Evolutionary conservation across 306 rosid genomes (phyloP).

Genomic region (Trifolium fragiferum): DNA sequence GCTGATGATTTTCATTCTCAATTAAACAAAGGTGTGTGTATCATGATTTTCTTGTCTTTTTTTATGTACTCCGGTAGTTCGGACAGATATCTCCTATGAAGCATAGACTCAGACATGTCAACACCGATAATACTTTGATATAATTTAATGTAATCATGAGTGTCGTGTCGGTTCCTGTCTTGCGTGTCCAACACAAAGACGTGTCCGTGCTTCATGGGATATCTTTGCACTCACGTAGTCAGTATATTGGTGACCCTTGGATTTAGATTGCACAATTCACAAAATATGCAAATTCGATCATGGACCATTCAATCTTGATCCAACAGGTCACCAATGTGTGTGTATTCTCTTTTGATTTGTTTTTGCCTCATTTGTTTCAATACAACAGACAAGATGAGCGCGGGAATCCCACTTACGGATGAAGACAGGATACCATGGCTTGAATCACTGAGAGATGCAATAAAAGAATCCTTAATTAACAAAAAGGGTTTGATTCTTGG

Average conservation of each 20-base stretch:
- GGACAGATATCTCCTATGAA: neutral
- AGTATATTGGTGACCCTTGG: neutral
- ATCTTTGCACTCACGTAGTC: neutral
- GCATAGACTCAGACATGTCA: no score
- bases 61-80: neutral
- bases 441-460: conserved; percentile 54
- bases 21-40: conserved; percentile 71
- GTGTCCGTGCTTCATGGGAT: neutral
- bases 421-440: conserved; percentile 91
- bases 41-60: neutral
- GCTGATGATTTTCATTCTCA: conserved; percentile 87
- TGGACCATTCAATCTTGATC: neutral
- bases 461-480: conserved; percentile 44
- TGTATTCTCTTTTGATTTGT: neutral
- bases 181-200: no score
- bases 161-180: no score
- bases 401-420: conserved; percentile 77
- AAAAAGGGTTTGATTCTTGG: conserved; percentile 57
- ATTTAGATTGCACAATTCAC: neutral
- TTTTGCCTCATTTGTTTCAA: neutral
- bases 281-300: neutral
- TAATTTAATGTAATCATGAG: no score
- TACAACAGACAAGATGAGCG: conserved; percentile 70
- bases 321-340: neutral
- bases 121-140: no score